phyloP scores from a whole-genome alignment of 108 stramenopile species.

The Cylindrotheca fusiformis region DNA sequence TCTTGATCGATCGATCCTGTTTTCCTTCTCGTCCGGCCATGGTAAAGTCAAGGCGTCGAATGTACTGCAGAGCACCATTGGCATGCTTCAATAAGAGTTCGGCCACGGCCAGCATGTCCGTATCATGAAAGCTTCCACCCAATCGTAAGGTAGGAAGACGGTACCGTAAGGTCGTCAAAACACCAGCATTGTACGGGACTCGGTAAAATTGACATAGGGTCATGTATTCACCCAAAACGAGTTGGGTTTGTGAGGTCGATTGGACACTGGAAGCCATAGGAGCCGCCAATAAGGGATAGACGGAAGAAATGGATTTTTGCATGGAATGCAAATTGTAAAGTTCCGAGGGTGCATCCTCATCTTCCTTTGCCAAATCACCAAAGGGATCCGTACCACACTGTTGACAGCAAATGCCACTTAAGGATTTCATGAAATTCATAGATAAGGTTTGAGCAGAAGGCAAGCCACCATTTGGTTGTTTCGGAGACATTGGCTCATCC shows the following conservation, averaged over 20 bases:
- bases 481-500: no score
- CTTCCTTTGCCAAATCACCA: not conserved
- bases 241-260: constrained; percentile 27
- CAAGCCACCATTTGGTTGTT: no score
- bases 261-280: constrained; percentile 14
- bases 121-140: constrained; percentile 70
- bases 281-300: constrained; percentile 21
- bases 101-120: constrained; percentile 73
- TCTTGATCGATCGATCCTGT: not conserved
- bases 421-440: constrained; percentile 23
- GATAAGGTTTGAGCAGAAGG: constrained; percentile 11
- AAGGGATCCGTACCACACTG: constrained; percentile 8
- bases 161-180: constrained; percentile 66
- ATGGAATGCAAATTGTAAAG: constrained; percentile 22
- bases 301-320: not conserved
- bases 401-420: constrained; percentile 24
- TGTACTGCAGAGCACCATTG: constrained; percentile 54
- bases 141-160: constrained; percentile 63
- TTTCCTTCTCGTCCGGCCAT: constrained; percentile 48
- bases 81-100: constrained; percentile 66
- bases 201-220: constrained; percentile 61
- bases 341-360: constrained; percentile 4
- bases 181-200: constrained; percentile 58
- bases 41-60: constrained; percentile 69
- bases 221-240: constrained; percentile 60